These are phyloP conservation scores for Galerina sulciceps DNA, from an alignment of 768 basidiomycete species.

Conservation along the genomic window DNA sequence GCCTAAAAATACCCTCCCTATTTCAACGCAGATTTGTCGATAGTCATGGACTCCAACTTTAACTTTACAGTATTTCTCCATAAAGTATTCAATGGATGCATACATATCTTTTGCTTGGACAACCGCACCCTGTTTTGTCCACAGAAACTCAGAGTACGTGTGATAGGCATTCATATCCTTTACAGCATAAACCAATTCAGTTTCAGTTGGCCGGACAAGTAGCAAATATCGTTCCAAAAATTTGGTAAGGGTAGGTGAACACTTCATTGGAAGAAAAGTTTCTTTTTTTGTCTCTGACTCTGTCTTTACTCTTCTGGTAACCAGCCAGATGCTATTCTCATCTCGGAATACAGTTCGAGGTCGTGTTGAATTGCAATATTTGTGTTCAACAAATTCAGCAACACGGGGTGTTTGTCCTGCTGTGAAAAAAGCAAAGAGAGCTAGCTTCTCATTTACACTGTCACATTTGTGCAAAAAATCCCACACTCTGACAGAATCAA, in stretches of 20 bases:
- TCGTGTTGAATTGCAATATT: conserved; percentile 6
- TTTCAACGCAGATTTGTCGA: conserved; percentile 20
- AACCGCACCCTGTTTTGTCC: not conserved
- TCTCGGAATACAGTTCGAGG: conserved; percentile 11
- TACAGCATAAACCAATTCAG: not conserved
- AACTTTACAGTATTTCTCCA: not conserved
- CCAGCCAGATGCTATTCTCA: conserved; percentile 3
- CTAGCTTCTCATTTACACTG: not conserved
- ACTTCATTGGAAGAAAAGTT: conserved; percentile 16
- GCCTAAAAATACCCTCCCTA: conserved; percentile 22
- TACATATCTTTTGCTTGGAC: not conserved
- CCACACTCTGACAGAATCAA: not conserved
- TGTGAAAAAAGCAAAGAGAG: conserved; percentile 5
- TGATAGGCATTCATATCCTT: not conserved
- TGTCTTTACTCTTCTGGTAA: conserved; percentile 16
- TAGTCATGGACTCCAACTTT: conserved; percentile 11
- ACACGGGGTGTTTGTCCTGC: conserved; percentile 8
- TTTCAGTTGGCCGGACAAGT: conserved; percentile 8
- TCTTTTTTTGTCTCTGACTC: conserved; percentile 11
- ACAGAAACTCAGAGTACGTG: conserved; percentile 15
- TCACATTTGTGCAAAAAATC: not conserved
- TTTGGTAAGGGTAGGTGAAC: not conserved
- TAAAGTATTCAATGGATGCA: not conserved
- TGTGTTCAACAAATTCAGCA: conserved; percentile 19
- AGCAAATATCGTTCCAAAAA: conserved; percentile 11